Conservation (phyloP, 805 yeast species). For the Ogataea polymorpha region DNA sequence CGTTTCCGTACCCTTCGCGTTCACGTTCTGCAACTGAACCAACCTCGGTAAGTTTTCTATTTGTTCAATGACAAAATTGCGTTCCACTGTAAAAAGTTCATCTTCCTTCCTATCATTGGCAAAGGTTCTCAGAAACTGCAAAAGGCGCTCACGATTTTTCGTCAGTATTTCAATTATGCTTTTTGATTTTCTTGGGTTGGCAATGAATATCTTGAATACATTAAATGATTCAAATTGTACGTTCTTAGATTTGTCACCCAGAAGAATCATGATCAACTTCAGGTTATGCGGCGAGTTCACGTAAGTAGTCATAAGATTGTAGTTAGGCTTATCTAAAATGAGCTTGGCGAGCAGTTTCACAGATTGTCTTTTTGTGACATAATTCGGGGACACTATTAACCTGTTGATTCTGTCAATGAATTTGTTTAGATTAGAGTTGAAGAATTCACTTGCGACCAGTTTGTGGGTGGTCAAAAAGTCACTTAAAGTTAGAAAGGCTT, state of each 20-base stretch:
- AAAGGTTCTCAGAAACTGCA: conserved; percentile 66
- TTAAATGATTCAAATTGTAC: conserved; percentile 89
- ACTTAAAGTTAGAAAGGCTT: conserved; percentile 73
- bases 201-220: conserved; percentile 92
- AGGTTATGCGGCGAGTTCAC: conserved; percentile 79
- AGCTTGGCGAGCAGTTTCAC: conserved; percentile 71
- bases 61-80: conserved; percentile 72
- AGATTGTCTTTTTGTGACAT: conserved; percentile 91
- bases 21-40: conserved; percentile 11
- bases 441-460: conserved; percentile 66
- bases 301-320: conserved; percentile 67
- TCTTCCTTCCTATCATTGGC: conserved; percentile 62
- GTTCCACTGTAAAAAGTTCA: conserved; percentile 68
- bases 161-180: conserved; percentile 75
- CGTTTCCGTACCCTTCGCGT: conserved; percentile 5
- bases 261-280: conserved; percentile 78
- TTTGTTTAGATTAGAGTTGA: conserved; percentile 50
- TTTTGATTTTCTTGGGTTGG: conserved; percentile 87
- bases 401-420: conserved; percentile 66
- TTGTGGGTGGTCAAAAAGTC: conserved; percentile 71
- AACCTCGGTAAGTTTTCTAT: conserved; percentile 70
- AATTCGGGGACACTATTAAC: conserved; percentile 72
- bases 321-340: conserved; percentile 69
- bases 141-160: conserved; percentile 76
- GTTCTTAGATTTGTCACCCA: conserved; percentile 86